These are phyloP conservation scores for Fusarium sp. DNA, from an alignment of 2,329 filamentous ascomycete species.

Conservation along the genomic window DNA sequence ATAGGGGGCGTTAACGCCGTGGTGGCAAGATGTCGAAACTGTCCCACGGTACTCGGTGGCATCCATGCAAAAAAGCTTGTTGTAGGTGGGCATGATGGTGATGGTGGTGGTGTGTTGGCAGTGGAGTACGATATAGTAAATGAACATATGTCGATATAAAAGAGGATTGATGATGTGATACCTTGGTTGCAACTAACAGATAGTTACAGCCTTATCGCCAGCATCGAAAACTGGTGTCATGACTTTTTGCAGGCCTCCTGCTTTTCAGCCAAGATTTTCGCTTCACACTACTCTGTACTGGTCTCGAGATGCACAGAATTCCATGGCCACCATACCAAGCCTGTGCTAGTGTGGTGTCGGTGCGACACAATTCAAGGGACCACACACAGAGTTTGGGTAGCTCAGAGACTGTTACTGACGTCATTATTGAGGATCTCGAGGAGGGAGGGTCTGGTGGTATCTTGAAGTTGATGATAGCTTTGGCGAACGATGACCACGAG, in stretches of 20 bases:
- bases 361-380: slow-evolving; percentile 34
- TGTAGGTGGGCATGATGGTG: slow-evolving; percentile 3
- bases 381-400: slow-evolving; percentile 16
- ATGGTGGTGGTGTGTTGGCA: slow-evolving; percentile 20
- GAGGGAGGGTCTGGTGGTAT: slow-evolving; percentile 31
- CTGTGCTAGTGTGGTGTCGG: slow-evolving; percentile 24
- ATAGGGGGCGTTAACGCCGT: slow-evolving; percentile 14
- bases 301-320: slow-evolving; percentile 6
- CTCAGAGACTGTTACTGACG: slow-evolving; percentile 31
- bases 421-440: slow-evolving; percentile 24
- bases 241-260: background rate
- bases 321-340: slow-evolving; percentile 18
- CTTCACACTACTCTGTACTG: background rate
- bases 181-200: too few relatives aligned
- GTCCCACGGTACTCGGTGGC: slow-evolving; percentile 16
- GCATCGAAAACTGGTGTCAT: background rate
- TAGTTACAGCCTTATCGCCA: too few relatives aligned
- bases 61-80: slow-evolving; percentile 40
- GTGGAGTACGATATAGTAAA: background rate
- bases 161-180: too few relatives aligned
- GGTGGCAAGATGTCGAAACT: slow-evolving; percentile 29
- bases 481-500: background rate
- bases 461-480: slow-evolving; percentile 26
- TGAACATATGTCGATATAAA: too few relatives aligned
- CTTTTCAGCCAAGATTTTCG: background rate